Evolutionary conservation across 1,284 basidiomycete genomes (phyloP).

Genomic region (Lentinula novae-zelandiae): DNA sequence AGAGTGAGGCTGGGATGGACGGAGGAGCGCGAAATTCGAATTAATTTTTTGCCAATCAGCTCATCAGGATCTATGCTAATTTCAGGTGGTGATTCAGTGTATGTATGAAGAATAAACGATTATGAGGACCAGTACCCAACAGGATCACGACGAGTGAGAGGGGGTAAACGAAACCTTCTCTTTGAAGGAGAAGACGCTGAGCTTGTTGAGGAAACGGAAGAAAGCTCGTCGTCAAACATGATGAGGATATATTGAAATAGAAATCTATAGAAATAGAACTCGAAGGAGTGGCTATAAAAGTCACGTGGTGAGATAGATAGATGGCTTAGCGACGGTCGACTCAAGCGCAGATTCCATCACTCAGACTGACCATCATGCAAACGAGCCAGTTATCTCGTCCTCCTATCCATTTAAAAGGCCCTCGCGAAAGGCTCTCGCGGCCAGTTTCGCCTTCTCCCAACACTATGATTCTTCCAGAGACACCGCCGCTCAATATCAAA

Average conservation of each 20-base stretch:
- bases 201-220: conserved; percentile 14
- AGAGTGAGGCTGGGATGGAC: conserved; percentile 55
- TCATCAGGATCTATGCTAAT: conserved; percentile 42
- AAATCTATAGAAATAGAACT: not conserved
- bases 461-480: conserved; percentile 25
- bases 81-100: no score
- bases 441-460: conserved; percentile 37
- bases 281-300: not conserved
- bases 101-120: not conserved
- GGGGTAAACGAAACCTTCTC: conserved; percentile 24
- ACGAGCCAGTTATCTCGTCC: conserved; percentile 2
- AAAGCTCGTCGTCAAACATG: conserved; percentile 10
- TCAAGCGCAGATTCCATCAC: not conserved
- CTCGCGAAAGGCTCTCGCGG: conserved; percentile 22
- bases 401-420: not conserved
- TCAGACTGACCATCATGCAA: not conserved
- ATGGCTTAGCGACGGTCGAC: not conserved
- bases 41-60: conserved; percentile 51
- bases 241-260: not conserved
- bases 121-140: conserved; percentile 19
- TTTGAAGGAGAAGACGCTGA: conserved; percentile 26
- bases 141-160: conserved; percentile 25
- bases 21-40: conserved; percentile 43
- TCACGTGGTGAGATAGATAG: not conserved
- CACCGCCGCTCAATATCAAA: conserved; percentile 5